Evolutionary conservation across 768 basidiomycete species (phyloP), one percentile per base, ranked within the genome.

Genomic region (Tulasnella calospora): DNA sequence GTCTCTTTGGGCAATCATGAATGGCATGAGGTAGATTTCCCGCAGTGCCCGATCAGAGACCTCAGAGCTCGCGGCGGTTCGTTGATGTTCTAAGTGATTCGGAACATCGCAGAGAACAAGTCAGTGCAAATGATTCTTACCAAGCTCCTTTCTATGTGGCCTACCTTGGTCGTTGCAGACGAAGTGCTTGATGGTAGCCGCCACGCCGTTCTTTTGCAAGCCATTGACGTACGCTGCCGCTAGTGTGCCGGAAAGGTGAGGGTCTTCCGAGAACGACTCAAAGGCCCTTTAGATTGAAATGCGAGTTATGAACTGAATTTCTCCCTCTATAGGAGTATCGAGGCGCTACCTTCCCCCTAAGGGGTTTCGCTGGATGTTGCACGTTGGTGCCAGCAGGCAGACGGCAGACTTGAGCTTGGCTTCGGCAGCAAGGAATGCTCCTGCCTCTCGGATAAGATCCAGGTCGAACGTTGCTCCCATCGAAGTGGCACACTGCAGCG

Each of bases 251-350:
- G 92, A 92, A 6, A 94, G 86, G 79, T 88, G 84, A 0, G 93
- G 93, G 80, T 94, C 93, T 81, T 94, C 92, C 0, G 92, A 91
- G 84, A 92, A 93, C 76, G 89, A 90, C 82, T 93, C 92, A 81
- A 77, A 93, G 92, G 82, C 90, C 88, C 90, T 91, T 79, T 27
- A 1, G 76, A 7, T 67, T 17, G 76, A 15, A 23, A n/a, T 36
- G 10, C 27, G 44, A 15, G 36, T 70, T 76, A 33, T 38, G 13
- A 4, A 23, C 35, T 71, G 40, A 44, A 27, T 57, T 79, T 12
- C 12, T 19, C 30, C 47, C n/a, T 30, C 61, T n/a, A 40, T 8
- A 33, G 77, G 38, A 55, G 72, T 61, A 73, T 81, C 38, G 79
- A 83, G 21, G 21, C 21, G 84, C 80, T 83, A 89, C 92, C 41